Evolutionary conservation across 1,284 basidiomycete species (phyloP).

Genomic region (Microbotryomycetes sp.): DNA sequence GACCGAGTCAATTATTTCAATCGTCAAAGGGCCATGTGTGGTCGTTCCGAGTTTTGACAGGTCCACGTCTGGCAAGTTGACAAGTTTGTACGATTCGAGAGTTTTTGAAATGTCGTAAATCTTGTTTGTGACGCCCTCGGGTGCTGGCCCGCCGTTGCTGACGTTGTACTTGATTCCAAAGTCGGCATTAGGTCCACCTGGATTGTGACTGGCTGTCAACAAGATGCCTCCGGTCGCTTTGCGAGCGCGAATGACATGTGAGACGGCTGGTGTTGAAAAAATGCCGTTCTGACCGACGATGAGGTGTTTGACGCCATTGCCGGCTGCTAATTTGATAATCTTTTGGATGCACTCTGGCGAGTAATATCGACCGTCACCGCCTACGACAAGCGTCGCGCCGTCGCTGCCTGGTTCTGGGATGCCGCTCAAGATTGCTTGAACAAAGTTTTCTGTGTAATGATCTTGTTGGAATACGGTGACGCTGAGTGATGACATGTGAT

Average conservation of each 20-base stretch:
- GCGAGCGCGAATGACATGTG: conserved; percentile 89
- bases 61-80: conserved; percentile 72
- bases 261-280: conserved; percentile 93
- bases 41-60: conserved; percentile 74
- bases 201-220: conserved; percentile 96
- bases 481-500: conserved; percentile 45
- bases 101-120: conserved; percentile 88
- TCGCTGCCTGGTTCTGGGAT: conserved; percentile 66
- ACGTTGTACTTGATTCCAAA: conserved; percentile 99
- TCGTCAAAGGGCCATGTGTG: conserved; percentile 72
- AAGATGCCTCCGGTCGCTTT: conserved; percentile 96
- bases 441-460: conserved; percentile 98
- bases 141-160: conserved; percentile 92
- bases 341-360: conserved; percentile 56
- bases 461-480: conserved; percentile 78
- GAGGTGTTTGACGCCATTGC: conserved; percentile 64
- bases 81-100: conserved; percentile 76
- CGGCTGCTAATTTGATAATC: conserved; percentile 39
- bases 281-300: conserved; percentile 85
- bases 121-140: conserved; percentile 86
- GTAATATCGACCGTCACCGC: conserved; percentile 94
- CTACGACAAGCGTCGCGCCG: conserved; percentile 79
- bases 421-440: conserved; percentile 89
- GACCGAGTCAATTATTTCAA: conserved; percentile 92
- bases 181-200: conserved; percentile 92